These are phyloP conservation scores for Kluyveromyces marxianus DNA, from an alignment of 1,139 yeast genomes.

Conservation along the genomic window DNA sequence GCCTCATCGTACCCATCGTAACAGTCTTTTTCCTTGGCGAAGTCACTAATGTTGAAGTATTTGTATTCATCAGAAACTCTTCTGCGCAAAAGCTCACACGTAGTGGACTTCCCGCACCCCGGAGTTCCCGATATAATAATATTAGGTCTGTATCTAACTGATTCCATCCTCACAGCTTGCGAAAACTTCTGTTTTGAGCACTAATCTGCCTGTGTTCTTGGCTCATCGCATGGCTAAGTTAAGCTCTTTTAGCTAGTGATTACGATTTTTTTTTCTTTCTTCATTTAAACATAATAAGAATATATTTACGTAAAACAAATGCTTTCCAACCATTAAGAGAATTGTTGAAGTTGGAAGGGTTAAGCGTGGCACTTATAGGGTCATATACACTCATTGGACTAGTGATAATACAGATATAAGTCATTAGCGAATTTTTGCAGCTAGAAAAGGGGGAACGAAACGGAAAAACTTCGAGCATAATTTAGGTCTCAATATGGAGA, in stretches of 20 bases:
- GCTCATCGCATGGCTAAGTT: neutral
- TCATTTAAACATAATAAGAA: too few species aligned
- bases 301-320: too few species aligned
- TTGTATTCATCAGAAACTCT: conserved; percentile 40
- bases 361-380: too few species aligned
- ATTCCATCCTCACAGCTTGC: conserved; percentile 9
- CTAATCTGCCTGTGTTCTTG: neutral
- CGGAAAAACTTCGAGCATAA: too few species aligned
- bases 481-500: conserved; percentile 32
- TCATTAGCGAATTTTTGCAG: too few species aligned
- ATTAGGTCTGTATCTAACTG: conserved; percentile 46
- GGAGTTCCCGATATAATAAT: conserved; percentile 94
- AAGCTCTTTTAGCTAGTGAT: too few species aligned
- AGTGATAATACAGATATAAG: too few species aligned
- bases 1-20: conserved; percentile 80
- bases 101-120: conserved; percentile 93
- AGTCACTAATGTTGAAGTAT: conserved; percentile 67
- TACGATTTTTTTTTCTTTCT: too few species aligned
- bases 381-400: too few species aligned
- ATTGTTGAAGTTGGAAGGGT: too few species aligned
- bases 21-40: conserved; percentile 71
- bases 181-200: neutral
- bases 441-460: too few species aligned
- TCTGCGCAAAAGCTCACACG: conserved; percentile 55
- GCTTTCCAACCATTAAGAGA: too few species aligned